phyloP scores from a whole-genome alignment of 441 rosid species.

The Euphorbia corollata region DNA sequence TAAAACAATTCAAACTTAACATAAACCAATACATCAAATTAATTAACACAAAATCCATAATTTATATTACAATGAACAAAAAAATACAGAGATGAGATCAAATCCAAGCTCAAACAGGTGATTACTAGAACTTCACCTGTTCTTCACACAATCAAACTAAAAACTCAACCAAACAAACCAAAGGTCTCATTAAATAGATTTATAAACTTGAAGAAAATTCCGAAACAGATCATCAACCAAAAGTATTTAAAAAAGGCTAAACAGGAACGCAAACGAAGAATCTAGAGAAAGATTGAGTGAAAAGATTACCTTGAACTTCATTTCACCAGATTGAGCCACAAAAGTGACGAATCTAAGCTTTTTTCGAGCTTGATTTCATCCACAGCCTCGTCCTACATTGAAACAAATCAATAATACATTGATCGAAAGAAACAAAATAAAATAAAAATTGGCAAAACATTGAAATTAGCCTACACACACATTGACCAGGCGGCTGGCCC shows the following conservation, averaged over 20 bases:
- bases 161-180: slow-evolving; percentile 7
- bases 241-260: not conserved
- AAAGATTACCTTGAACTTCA: slow-evolving; percentile 47
- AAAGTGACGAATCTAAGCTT: slow-evolving; percentile 32
- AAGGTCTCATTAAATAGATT: not conserved
- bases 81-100: slow-evolving; percentile 9
- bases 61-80: too few relatives aligned
- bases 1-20: too few relatives aligned
- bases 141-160: not conserved
- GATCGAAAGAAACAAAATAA: too few relatives aligned
- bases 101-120: slow-evolving; percentile 1
- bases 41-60: too few relatives aligned
- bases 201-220: not conserved
- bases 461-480: not conserved
- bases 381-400: too few relatives aligned
- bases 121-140: not conserved
- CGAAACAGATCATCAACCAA: not conserved
- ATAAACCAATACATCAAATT: too few relatives aligned
- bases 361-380: slow-evolving; percentile 18
- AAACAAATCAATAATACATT: too few relatives aligned
- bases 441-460: too few relatives aligned
- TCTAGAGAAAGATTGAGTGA: not conserved
- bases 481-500: not conserved
- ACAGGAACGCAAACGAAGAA: slow-evolving; percentile 21
- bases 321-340: slow-evolving; percentile 34